Percentiles rank a stretch among this genome's conserved stretches.
phyloP scores from a whole-genome alignment of 768 basidiomycete species.

The Pleurotus ostreatus region DNA sequence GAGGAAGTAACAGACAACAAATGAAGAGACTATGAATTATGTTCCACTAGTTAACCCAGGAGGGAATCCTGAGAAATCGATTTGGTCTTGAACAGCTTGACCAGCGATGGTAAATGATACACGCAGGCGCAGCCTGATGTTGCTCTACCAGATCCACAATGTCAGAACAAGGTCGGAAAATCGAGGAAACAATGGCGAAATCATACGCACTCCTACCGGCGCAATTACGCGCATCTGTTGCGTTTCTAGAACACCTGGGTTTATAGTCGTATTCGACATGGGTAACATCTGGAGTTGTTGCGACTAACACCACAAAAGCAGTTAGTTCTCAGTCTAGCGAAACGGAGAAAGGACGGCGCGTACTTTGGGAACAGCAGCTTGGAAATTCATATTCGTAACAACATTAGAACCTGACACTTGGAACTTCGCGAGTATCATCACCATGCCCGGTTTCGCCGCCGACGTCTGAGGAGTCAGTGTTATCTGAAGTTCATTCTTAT shows the following conservation, averaged over 20 bases:
- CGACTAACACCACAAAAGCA: slow-evolving; percentile 48
- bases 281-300: slow-evolving; percentile 98
- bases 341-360: not conserved
- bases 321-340: not conserved
- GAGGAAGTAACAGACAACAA: not conserved
- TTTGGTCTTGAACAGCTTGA: slow-evolving; percentile 80
- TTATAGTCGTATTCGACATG: slow-evolving; percentile 84
- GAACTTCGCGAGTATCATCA: slow-evolving; percentile 89
- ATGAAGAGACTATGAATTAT: not conserved
- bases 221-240: slow-evolving; percentile 94
- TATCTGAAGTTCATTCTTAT: slow-evolving; percentile 86
- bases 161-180: slow-evolving; percentile 1
- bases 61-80: slow-evolving; percentile 92
- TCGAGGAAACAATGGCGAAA: slow-evolving; percentile 2
- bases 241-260: slow-evolving; percentile 79
- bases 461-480: slow-evolving; percentile 87
- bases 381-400: slow-evolving; percentile 77
- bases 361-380: slow-evolving; percentile 50
- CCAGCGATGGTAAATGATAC: slow-evolving; percentile 74
- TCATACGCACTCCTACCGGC: slow-evolving; percentile 71
- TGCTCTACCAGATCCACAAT: slow-evolving; percentile 48
- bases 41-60: slow-evolving; percentile 56
- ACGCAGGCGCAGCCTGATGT: slow-evolving; percentile 79
- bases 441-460: slow-evolving; percentile 75
- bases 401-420: slow-evolving; percentile 53